A percentile compares a stretch with the other conserved stretches of the same genome.
These are phyloP conservation scores for Sinapis alba DNA, from an alignment of 441 rosid genomes.

Conservation along the genomic window DNA sequence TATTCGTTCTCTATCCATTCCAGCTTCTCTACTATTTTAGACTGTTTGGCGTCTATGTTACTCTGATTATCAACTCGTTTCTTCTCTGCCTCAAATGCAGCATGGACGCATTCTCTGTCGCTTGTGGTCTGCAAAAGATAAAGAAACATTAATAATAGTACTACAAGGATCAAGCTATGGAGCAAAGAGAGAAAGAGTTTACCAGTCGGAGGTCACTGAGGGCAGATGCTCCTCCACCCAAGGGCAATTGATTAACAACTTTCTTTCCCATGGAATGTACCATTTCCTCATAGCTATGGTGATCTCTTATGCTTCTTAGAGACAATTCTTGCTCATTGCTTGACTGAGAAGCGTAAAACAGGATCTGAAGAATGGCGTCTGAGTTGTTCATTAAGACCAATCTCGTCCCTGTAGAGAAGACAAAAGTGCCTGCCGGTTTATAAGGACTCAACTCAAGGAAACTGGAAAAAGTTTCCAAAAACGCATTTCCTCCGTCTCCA, in stretches of 20 bases:
- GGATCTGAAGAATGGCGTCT: no score
- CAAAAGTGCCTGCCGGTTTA: conserved; percentile 68
- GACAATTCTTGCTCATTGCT: conserved; percentile 41
- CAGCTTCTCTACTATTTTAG: conserved; percentile 36
- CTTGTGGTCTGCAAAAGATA: conserved; percentile 55
- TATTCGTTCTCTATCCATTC: conserved; percentile 41
- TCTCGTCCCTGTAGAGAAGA: conserved; percentile 57
- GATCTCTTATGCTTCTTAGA: conserved; percentile 49
- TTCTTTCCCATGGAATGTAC: conserved; percentile 40
- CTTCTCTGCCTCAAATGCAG: conserved; percentile 64
- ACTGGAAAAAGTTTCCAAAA: conserved; percentile 56
- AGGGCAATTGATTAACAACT: conserved; percentile 27
- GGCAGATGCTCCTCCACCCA: conserved; percentile 33
- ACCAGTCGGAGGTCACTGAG: conserved; percentile 66
- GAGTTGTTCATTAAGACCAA: conserved; percentile 61
- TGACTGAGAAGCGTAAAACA: conserved; percentile 61
- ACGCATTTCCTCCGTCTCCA: conserved; percentile 56
- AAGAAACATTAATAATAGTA: background rate
- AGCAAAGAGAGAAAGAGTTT: conserved; percentile 26
- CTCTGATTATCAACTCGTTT: conserved; percentile 46
- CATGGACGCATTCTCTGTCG: conserved; percentile 61
- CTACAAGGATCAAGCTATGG: no score
- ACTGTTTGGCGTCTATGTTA: conserved; percentile 24
- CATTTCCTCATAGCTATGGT: conserved; percentile 46
- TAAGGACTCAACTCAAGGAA: conserved; percentile 75